Evolutionary conservation across 805 yeast genomes (phyloP).

Genomic region (Tetrapisispora taiwanensis): DNA sequence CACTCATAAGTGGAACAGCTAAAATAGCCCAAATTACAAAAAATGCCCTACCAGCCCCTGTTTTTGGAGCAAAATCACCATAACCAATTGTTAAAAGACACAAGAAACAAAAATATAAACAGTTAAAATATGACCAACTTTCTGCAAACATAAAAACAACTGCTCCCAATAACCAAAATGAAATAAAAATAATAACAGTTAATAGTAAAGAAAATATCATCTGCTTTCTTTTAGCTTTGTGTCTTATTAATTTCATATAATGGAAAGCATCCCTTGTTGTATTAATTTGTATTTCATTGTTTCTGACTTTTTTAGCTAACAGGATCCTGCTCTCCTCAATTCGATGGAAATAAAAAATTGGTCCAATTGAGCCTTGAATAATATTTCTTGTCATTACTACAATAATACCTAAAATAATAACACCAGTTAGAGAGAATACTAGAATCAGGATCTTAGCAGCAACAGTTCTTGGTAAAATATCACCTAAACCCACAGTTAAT

Average conservation of each 20-base stretch:
- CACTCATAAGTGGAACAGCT: constrained; percentile 84
- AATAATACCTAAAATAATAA: constrained; percentile 63
- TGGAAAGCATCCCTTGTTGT: constrained; percentile 43
- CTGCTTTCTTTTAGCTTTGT: constrained; percentile 33
- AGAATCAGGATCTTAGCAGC: constrained; percentile 51
- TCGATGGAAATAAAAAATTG: constrained; percentile 57
- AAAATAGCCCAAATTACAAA: constrained; percentile 72
- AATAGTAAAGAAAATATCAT: constrained; percentile 30
- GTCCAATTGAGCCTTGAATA: constrained; percentile 48
- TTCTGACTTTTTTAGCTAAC: constrained; percentile 11
- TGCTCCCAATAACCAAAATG: constrained; percentile 70
- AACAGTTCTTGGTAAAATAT: constrained; percentile 44
- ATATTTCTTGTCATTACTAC: constrained; percentile 60
- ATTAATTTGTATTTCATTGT: constrained; percentile 15
- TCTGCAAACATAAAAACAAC: constrained; percentile 50
- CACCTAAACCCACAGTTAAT: constrained; percentile 77
- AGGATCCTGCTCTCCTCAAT: constrained; percentile 42
- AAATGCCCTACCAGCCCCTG: constrained; percentile 58
- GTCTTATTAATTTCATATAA: constrained; percentile 44
- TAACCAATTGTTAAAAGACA: constrained; percentile 78
- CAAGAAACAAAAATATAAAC: constrained; percentile 66
- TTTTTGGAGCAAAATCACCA: constrained; percentile 60
- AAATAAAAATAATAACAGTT: constrained; percentile 37
- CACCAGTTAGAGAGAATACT: constrained; percentile 58
- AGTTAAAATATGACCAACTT: constrained; percentile 60